Conservation (phyloP, 1,284 basidiomycete genomes). For the Heterobasidion irregulare region DNA sequence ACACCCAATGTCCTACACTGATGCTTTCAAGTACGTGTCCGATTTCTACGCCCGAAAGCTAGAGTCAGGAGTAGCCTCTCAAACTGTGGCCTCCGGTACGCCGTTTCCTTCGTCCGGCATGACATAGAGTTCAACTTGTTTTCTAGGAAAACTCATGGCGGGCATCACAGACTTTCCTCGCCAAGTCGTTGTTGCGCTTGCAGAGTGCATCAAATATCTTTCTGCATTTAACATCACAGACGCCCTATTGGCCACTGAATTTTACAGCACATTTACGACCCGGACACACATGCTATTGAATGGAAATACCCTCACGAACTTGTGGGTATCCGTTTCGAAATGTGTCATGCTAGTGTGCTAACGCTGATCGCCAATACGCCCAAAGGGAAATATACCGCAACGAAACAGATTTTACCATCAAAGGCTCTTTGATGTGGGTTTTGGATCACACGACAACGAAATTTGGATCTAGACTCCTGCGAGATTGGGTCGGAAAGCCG, state of each 20-base stretch:
- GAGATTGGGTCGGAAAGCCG: conserved; percentile 84
- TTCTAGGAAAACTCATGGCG: conserved; percentile 39
- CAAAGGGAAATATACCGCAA: conserved; percentile 82
- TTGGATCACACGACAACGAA: conserved; percentile 83
- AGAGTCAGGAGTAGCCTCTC: conserved; percentile 29
- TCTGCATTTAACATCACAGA: conserved; percentile 71
- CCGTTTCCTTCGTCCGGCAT: too few relatives aligned
- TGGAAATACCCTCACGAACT: conserved; percentile 81
- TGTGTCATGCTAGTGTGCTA: not conserved
- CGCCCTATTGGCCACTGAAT: conserved; percentile 64
- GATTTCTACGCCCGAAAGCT: conserved; percentile 62
- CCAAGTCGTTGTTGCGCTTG: conserved; percentile 67
- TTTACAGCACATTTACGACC: conserved; percentile 76
- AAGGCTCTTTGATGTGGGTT: conserved; percentile 81
- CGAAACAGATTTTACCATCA: conserved; percentile 69
- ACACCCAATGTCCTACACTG: conserved; percentile 50
- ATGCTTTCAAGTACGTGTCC: conserved; percentile 69
- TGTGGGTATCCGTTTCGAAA: conserved; percentile 31
- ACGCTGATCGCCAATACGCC: conserved; percentile 6
- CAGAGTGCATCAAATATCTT: conserved; percentile 73
- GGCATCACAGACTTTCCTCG: conserved; percentile 69
- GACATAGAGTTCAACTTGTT: not conserved
- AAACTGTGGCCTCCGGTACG: conserved; percentile 40
- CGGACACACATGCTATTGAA: conserved; percentile 85
- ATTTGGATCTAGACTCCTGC: conserved; percentile 82